Base-by-base conservation (phyloP, 768 basidiomycete species). In the Tylopilus subfusipes region DNA sequence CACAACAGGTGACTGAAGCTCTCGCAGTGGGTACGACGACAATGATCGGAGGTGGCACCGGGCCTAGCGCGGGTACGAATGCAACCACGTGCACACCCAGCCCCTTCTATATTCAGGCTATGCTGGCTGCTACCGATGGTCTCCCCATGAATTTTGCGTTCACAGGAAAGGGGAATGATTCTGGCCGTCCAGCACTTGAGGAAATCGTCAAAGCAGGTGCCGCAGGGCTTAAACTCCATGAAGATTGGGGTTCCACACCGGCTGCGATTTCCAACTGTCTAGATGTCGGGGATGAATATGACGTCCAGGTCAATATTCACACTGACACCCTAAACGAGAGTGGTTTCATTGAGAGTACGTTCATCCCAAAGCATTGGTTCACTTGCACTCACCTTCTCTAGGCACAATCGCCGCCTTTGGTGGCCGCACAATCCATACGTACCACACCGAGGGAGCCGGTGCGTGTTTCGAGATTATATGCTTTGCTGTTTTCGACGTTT, bases 271-370 rank as follows among this genome's bases (percentile, higher is more conserved):
- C 75, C 52, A 86, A 81, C 42, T 86, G 85, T 48, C 75, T 99
- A 60, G 82, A 85, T 50, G 80, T 98, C 19, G 94, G 77, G 1
- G 93, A 98, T 62, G 79, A 90, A 55, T 93, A 90, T 68, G 97
- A 99, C 69, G 90, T 99, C 4, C 96, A 98, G 80, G 88, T 91
- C 47, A 56, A 95, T 68, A 97, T 99, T 36, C 97, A 99, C 67
- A 95, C 94, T 0, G 97, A 98, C 67, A 98, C 96, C 0, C 72
- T 98, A 55, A 98, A 98, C 68, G 97, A 99, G 75, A 93, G 92
- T 58, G 96, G 95, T 2, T 98, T 96, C 66, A 93, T 98, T 7
- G 93, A 99, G 71, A 87, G 93, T 92, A 64, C 40, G 83, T 70
- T 14, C 27, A 46, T 38, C 12, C 16, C n/a, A 18, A 31, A 42